phyloP scores from a whole-genome alignment of 306 rosid species.

The Sicyos baderoa region DNA sequence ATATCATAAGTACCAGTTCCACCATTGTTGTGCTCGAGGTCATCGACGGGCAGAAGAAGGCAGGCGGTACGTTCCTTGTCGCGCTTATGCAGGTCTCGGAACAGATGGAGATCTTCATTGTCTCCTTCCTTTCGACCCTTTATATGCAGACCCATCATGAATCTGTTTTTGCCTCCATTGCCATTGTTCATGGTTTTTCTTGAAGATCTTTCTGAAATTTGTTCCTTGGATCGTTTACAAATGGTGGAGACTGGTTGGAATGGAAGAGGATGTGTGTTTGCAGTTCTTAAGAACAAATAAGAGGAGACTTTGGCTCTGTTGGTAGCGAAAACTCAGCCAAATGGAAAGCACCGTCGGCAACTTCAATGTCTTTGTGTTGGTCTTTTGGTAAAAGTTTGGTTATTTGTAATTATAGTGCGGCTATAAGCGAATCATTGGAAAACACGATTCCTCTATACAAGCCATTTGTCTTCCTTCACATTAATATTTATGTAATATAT shows the following conservation, averaged over 20 bases:
- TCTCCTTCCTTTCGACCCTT: conserved; percentile 22
- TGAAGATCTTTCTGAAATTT: neutral
- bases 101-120: conserved; percentile 52
- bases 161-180: conserved; percentile 8
- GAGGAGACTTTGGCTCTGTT: neutral
- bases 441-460: neutral
- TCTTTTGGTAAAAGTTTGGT: neutral
- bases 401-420: neutral
- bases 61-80: conserved; percentile 35
- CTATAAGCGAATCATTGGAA: conserved; percentile 13
- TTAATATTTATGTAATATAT: neutral
- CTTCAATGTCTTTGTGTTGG: conserved; percentile 8
- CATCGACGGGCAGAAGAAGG: conserved; percentile 46
- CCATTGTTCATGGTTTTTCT: neutral
- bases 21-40: conserved; percentile 26
- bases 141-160: conserved; percentile 1
- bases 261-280: neutral
- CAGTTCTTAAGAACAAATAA: conserved; percentile 2
- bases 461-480: neutral
- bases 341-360: conserved; percentile 8
- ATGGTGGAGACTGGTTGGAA: conserved; percentile 6
- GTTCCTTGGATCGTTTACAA: neutral
- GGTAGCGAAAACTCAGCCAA: neutral
- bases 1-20: neutral
- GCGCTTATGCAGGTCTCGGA: conserved; percentile 46